Evolutionary conservation across 345 rosid species (phyloP).

Genomic region (Eucalyptus cladocalyx): DNA sequence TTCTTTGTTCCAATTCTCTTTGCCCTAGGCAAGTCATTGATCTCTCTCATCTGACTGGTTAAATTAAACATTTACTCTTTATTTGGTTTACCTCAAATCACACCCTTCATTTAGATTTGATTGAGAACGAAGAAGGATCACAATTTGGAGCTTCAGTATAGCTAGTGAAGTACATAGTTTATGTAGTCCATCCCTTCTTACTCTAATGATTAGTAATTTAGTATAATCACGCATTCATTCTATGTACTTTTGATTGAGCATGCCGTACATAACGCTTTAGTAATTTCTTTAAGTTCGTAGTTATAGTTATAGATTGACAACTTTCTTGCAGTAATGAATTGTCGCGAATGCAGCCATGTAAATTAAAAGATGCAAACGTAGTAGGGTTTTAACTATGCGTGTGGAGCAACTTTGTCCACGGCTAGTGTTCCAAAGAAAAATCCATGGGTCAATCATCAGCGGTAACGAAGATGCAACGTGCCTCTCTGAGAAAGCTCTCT

Average conservation of each 20-base stretch:
- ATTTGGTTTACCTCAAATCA: not conserved
- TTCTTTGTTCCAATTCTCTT: not conserved
- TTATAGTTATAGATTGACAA: not conserved
- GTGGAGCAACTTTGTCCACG: not conserved
- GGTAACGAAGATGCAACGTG: not conserved
- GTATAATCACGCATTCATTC: not conserved
- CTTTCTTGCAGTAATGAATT: not conserved
- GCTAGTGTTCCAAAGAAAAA: not conserved
- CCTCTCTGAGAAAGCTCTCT: not conserved
- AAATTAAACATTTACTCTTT: not conserved
- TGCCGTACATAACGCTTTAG: not conserved
- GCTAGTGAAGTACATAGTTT: not conserved
- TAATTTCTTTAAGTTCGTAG: not conserved
- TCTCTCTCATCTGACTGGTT: not conserved
- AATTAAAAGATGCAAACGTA: not conserved
- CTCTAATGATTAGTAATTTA: not conserved
- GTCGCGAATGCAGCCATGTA: not conserved
- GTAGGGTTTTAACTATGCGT: not conserved
- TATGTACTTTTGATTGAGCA: not conserved
- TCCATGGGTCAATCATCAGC: not conserved
- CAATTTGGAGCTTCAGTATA: not conserved
- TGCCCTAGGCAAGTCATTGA: not conserved
- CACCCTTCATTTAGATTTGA: not conserved
- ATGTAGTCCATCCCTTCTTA: not conserved
- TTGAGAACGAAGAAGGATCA: not conserved